A percentile compares a stretch with the other conserved stretches of the same genome.
Evolutionary conservation across 2,329 filamentous ascomycete species (phyloP).

Genomic region (Microdochium nivale): DNA sequence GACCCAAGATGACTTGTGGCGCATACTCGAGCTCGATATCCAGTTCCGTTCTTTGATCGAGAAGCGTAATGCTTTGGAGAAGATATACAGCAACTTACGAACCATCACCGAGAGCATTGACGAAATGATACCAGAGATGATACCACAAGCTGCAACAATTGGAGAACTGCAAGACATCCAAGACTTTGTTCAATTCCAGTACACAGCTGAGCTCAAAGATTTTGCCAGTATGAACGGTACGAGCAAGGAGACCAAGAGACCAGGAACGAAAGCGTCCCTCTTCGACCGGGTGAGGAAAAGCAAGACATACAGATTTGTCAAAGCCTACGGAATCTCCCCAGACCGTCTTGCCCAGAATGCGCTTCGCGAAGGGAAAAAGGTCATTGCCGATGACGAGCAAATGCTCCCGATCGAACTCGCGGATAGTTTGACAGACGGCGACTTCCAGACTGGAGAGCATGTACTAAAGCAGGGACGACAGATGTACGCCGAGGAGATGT

Average conservation of each 20-base stretch:
- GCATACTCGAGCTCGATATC: constrained; percentile 87
- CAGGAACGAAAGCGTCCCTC: constrained; percentile 70
- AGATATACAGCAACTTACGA: constrained; percentile 67
- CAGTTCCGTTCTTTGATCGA: constrained; percentile 91
- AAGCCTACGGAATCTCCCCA: constrained; percentile 81
- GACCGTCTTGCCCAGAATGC: constrained; percentile 85
- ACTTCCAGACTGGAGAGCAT: constrained; percentile 66
- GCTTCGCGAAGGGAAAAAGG: constrained; percentile 66
- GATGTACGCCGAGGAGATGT: constrained; percentile 87
- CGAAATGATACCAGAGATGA: constrained; percentile 69
- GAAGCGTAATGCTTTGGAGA: constrained; percentile 79
- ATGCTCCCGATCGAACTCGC: constrained; percentile 80
- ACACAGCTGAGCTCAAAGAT: constrained; percentile 76
- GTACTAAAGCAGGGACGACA: constrained; percentile 73
- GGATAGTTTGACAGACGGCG: constrained; percentile 63
- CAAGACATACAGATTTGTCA: constrained; percentile 73
- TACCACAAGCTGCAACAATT: constrained; percentile 72
- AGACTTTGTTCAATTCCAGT: constrained; percentile 94
- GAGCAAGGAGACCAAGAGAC: constrained; percentile 63
- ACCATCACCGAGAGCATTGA: constrained; percentile 56
- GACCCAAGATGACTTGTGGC: constrained; percentile 89
- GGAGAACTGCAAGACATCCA: constrained; percentile 95
- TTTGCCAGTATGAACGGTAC: constrained; percentile 56
- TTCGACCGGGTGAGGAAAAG: constrained; percentile 80
- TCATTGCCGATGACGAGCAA: constrained; percentile 76